Evolutionary conservation across 768 basidiomycete species (phyloP).

Genomic region (Pleurotus djamor): DNA sequence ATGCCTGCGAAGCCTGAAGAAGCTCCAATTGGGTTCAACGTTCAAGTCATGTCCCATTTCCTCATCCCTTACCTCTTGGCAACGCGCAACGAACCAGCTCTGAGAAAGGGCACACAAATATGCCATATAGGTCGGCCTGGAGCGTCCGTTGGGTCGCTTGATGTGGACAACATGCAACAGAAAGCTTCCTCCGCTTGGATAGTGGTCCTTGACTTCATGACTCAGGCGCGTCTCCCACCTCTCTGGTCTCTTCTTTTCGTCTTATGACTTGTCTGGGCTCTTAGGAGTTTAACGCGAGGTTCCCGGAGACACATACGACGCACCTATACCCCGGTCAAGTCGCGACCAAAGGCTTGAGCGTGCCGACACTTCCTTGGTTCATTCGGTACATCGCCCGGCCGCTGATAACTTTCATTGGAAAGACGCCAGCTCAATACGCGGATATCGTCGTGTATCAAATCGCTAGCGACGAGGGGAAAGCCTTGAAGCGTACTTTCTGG

Average conservation of each 20-base stretch:
- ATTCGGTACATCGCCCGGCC: background rate
- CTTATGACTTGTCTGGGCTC: background rate
- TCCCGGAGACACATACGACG: background rate
- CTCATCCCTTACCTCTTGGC: background rate
- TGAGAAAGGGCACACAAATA: constrained; percentile 1
- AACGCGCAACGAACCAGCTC: background rate
- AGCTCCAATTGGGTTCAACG: background rate
- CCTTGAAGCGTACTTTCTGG: background rate
- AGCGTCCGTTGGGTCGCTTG: background rate
- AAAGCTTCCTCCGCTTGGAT: background rate
- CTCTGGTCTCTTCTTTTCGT: background rate
- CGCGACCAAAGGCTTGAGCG: background rate
- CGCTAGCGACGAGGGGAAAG: constrained; percentile 1
- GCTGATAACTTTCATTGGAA: background rate
- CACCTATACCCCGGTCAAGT: constrained; percentile 2
- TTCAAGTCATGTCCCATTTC: constrained; percentile 1
- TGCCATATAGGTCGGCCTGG: background rate
- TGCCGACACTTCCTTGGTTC: background rate
- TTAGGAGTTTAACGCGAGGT: constrained; percentile 2
- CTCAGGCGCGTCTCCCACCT: background rate
- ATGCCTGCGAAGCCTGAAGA: background rate
- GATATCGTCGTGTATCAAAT: background rate
- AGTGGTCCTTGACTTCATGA: background rate
- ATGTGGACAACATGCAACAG: background rate
- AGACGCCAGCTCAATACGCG: background rate